phyloP scores from a whole-genome alignment of 768 basidiomycete species.

The Paxillus rubicundulus region DNA sequence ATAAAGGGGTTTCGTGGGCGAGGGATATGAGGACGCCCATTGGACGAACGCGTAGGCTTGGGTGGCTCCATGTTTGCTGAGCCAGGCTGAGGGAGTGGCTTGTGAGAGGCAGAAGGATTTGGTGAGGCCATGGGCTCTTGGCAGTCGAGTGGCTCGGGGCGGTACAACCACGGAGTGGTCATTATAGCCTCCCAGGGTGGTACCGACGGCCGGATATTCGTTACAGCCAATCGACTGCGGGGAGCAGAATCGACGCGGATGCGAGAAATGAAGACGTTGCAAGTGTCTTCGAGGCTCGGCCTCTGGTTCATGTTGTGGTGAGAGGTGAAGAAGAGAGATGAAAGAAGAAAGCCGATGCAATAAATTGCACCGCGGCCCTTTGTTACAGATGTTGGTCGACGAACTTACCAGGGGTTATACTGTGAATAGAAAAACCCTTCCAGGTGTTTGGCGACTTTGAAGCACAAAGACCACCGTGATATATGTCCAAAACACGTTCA shows the following conservation, averaged over 20 bases:
- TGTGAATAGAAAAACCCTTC: constrained; percentile 16
- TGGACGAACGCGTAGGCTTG: constrained; percentile 12
- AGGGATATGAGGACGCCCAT: constrained; percentile 50
- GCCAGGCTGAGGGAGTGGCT: constrained; percentile 26
- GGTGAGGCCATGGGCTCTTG: background rate
- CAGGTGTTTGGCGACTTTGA: constrained; percentile 6
- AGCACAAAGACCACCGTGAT: constrained; percentile 23
- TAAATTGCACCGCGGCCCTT: constrained; percentile 14
- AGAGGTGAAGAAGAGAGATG: constrained; percentile 12
- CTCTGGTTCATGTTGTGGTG: constrained; percentile 25
- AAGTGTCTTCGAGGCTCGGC: constrained; percentile 32
- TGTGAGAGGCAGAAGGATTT: background rate
- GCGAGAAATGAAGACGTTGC: constrained; percentile 28
- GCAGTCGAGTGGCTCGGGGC: constrained; percentile 7
- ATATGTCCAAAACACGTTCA: constrained; percentile 3
- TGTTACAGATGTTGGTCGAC: constrained; percentile 9
- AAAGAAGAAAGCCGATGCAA: constrained; percentile 1
- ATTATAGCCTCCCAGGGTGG: constrained; percentile 8
- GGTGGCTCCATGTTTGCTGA: constrained; percentile 18
- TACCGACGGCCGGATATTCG: constrained; percentile 7
- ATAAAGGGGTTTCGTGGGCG: constrained; percentile 80
- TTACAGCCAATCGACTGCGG: background rate
- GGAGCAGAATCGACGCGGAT: constrained; percentile 9
- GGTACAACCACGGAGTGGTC: constrained; percentile 7
- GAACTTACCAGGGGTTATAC: constrained; percentile 12